Conservation (phyloP, 345 rosid genomes). For the Salix caprea region DNA sequence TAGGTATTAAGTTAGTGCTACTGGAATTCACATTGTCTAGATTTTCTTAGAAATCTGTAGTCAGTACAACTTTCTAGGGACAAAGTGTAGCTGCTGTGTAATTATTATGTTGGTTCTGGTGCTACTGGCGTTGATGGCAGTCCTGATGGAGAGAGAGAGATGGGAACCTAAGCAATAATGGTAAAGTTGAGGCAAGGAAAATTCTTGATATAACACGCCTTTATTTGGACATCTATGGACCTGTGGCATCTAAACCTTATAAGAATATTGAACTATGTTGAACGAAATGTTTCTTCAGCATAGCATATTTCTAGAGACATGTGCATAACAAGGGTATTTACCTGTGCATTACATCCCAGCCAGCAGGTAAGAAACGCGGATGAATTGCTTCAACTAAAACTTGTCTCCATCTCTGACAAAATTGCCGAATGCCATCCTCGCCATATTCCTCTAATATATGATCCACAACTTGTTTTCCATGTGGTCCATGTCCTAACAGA, state of each 20-base stretch:
- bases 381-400: conserved; percentile 73
- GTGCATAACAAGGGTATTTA: conserved; percentile 14
- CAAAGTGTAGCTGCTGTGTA: background rate
- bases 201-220: background rate
- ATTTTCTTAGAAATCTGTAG: background rate
- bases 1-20: too few species aligned
- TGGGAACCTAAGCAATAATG: background rate
- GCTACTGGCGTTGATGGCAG: background rate
- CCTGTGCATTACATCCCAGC: conserved; percentile 93
- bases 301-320: background rate
- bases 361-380: conserved; percentile 82
- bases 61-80: background rate
- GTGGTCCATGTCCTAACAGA: conserved; percentile 92
- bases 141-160: background rate
- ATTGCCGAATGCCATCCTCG: conserved; percentile 66
- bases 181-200: background rate
- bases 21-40: background rate
- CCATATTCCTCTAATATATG: conserved; percentile 53
- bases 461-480: conserved; percentile 85
- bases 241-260: background rate
- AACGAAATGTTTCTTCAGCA: background rate
- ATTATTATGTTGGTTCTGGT: background rate
- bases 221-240: background rate
- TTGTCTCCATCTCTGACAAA: conserved; percentile 94
- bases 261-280: background rate